Conservation (phyloP, 2,329 filamentous ascomycete genomes). For the Pseudogymnoascus sp. region DNA sequence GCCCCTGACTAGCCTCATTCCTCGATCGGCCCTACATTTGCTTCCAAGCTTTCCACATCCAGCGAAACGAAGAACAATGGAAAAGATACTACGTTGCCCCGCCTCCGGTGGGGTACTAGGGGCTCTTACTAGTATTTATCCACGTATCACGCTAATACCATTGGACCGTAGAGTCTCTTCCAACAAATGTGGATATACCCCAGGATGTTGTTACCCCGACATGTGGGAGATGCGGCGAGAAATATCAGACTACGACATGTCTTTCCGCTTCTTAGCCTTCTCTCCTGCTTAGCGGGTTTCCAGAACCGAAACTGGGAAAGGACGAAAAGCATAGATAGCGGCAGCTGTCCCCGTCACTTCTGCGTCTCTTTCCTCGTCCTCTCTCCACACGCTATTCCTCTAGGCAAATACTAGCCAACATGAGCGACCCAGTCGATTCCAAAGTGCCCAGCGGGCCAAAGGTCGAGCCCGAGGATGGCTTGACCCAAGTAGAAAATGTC, state of each 20-base stretch:
- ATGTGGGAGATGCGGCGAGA: neutral
- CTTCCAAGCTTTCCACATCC: neutral
- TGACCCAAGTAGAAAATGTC: slow-evolving; percentile 8
- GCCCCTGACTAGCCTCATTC: neutral
- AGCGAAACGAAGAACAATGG: neutral
- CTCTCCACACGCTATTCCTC: neutral
- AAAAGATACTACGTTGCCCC: neutral
- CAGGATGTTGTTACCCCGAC: neutral
- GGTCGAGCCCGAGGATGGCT: slow-evolving; percentile 21
- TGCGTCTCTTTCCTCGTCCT: neutral
- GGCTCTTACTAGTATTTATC: neutral
- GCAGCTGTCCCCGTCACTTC: neutral
- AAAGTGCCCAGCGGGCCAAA: slow-evolving; percentile 12
- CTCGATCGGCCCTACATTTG: neutral
- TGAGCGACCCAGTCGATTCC: slow-evolving; percentile 15
- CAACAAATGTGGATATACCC: slow-evolving; percentile 1
- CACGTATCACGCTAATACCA: neutral
- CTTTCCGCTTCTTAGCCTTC: neutral
- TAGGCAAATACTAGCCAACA: slow-evolving; percentile 14
- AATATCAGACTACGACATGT: neutral
- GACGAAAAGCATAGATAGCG: neutral
- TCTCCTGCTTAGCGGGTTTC: neutral
- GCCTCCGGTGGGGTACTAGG: neutral
- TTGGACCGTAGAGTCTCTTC: neutral
- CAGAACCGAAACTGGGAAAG: neutral